Evolutionary conservation across 192 early-diverging fungal species (phyloP).

Genomic region (Rhizoclosmatium sp.): DNA sequence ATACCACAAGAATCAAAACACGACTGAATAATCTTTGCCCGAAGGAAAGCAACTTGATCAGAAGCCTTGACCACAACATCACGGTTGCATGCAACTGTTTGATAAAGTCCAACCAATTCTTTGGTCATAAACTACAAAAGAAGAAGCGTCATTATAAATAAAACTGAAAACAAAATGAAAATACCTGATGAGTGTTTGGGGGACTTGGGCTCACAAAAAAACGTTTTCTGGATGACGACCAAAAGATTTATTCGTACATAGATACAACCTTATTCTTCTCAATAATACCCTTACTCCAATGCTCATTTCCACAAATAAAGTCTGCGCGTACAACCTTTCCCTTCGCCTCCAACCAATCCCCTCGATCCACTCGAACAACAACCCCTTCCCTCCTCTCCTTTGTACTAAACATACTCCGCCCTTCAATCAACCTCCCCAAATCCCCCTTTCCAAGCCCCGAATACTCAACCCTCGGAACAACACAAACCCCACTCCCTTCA

Average conservation of each 20-base stretch:
- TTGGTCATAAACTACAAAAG: too few relatives aligned
- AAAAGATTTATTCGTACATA: neutral
- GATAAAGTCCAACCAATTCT: too few relatives aligned
- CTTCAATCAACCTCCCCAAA: constrained; percentile 18
- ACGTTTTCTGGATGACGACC: too few relatives aligned
- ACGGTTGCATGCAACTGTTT: too few relatives aligned
- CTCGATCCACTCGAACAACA: constrained; percentile 45
- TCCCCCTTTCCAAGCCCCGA: constrained; percentile 2
- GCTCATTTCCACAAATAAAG: constrained; percentile 58
- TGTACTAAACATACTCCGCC: constrained; percentile 25
- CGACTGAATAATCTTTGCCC: too few relatives aligned
- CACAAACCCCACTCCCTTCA: constrained; percentile 9
- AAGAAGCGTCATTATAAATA: too few relatives aligned
- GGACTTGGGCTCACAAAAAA: too few relatives aligned
- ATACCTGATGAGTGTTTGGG: too few relatives aligned
- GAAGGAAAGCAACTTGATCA: too few relatives aligned
- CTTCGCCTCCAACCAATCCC: constrained; percentile 41
- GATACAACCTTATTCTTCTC: constrained; percentile 22
- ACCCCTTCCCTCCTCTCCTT: constrained; percentile 39
- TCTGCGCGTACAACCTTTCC: constrained; percentile 53
- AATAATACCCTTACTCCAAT: constrained; percentile 51
- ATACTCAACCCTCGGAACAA: constrained; percentile 19
- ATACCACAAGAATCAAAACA: too few relatives aligned
- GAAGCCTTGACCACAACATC: too few relatives aligned
- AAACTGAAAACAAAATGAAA: too few relatives aligned